These are phyloP conservation scores for Aspergillus sp. DNA, from an alignment of 2,329 filamentous ascomycete genomes.

Conservation along the genomic window DNA sequence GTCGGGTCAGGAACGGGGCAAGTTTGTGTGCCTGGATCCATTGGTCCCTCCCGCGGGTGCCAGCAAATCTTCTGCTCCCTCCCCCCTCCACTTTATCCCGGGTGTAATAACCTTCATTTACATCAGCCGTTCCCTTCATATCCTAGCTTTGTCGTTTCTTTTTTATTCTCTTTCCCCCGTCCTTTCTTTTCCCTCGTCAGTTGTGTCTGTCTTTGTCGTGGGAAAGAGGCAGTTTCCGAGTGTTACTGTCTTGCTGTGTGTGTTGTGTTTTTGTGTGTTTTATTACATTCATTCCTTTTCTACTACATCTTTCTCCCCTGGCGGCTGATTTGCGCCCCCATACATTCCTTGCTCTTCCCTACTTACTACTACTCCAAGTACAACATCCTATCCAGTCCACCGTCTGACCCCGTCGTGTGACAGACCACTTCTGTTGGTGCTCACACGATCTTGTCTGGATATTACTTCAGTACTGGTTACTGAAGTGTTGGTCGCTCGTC, in stretches of 20 bases:
- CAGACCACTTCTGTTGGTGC: conserved; percentile 3
- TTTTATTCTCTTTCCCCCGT: neutral
- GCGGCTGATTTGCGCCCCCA: neutral
- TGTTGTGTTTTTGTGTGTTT: conserved; percentile 7
- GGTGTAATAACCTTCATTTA: neutral
- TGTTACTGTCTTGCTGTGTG: neutral
- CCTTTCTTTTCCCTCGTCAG: neutral
- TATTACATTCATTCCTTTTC: conserved; percentile 6
- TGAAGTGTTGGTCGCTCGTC: conserved; percentile 22
- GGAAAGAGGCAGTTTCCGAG: neutral
- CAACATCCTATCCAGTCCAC: neutral
- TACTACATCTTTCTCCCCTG: conserved; percentile 11
- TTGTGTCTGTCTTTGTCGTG: neutral
- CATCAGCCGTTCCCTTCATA: neutral
- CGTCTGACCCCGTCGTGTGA: conserved; percentile 20
- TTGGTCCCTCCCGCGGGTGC: neutral
- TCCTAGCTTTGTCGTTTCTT: neutral
- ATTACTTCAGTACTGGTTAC: conserved; percentile 29
- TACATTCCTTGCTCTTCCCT: conserved; percentile 3
- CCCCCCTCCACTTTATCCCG: neutral
- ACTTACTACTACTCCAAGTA: neutral
- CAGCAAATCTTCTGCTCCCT: too few relatives aligned
- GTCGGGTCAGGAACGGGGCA: neutral
- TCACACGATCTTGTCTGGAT: conserved; percentile 15
- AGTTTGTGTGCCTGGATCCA: neutral